Conservation (phyloP, 2,329 filamentous ascomycete genomes). For the Pseudogymnoascus destructans region DNA sequence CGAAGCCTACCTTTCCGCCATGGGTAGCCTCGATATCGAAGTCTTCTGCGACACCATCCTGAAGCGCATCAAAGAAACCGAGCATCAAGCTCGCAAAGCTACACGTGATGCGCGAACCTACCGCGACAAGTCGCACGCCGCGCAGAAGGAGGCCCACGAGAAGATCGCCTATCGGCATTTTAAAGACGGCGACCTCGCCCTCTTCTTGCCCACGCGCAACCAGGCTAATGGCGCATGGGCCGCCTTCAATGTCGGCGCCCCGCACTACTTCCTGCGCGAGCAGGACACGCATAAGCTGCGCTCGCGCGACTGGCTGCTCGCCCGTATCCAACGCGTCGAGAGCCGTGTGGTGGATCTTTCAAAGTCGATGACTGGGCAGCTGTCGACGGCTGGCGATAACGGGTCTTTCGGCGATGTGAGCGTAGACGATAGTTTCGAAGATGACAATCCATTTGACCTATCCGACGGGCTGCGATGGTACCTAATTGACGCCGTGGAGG, state of each 20-base stretch:
- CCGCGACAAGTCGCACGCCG: conserved; percentile 68
- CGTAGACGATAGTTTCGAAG: conserved; percentile 49
- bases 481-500: conserved; percentile 82
- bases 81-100: conserved; percentile 85
- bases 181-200: conserved; percentile 86
- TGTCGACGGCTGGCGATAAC: conserved; percentile 26
- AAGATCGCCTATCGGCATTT: conserved; percentile 95
- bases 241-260: conserved; percentile 93
- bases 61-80: conserved; percentile 84
- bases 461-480: conserved; percentile 95
- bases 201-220: conserved; percentile 90
- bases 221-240: conserved; percentile 94
- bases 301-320: conserved; percentile 88
- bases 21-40: conserved; percentile 73
- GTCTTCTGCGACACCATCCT: conserved; percentile 73
- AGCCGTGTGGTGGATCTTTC: conserved; percentile 88
- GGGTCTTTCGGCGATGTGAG: conserved; percentile 37
- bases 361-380: conserved; percentile 43
- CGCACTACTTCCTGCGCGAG: conserved; percentile 92
- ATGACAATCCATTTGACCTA: conserved; percentile 94
- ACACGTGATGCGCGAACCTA: conserved; percentile 80
- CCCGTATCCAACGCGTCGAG: conserved; percentile 80
- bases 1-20: conserved; percentile 55
- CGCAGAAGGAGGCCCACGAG: conserved; percentile 77
- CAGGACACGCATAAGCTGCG: conserved; percentile 77